Evolutionary conservation across 805 yeast genomes (phyloP).

Genomic region (Yamadazyma ubonensis): DNA sequence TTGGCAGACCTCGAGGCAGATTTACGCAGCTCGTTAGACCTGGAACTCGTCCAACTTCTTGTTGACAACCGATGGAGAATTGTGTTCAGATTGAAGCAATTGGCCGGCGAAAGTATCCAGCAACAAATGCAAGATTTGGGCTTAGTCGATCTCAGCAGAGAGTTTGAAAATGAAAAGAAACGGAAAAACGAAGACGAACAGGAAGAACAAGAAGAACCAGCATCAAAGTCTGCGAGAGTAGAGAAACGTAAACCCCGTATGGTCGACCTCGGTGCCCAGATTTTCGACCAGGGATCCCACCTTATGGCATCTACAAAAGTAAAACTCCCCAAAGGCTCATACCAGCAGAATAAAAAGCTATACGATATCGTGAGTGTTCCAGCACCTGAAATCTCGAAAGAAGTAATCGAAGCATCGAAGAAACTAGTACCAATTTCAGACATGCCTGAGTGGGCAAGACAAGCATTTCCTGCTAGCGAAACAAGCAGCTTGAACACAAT

Average conservation of each 20-base stretch:
- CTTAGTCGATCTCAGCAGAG: conserved; percentile 28
- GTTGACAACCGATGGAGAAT: conserved; percentile 27
- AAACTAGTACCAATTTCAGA: conserved; percentile 54
- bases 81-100: conserved; percentile 49
- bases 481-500: conserved; percentile 71
- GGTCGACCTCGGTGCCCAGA: conserved; percentile 62
- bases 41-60: not conserved
- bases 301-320: conserved; percentile 66
- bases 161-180: conserved; percentile 22
- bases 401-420: conserved; percentile 34
- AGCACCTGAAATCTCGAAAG: conserved; percentile 57
- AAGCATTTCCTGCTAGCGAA: conserved; percentile 68
- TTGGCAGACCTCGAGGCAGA: not conserved
- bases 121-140: conserved; percentile 46
- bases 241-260: conserved; percentile 43
- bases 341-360: conserved; percentile 63
- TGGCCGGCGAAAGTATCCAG: conserved; percentile 25
- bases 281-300: conserved; percentile 72
- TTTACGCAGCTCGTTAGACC: conserved; percentile 2
- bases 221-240: not conserved
- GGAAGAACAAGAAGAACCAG: not conserved
- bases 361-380: conserved; percentile 95
- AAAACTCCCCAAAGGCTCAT: conserved; percentile 79
- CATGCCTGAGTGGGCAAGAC: conserved; percentile 80
- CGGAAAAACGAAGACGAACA: conserved; percentile 9